These are phyloP conservation scores for Marchantia polymorpha DNA, from an alignment of 225 moss, liverwort and hornwort species.

Conservation along the genomic window DNA sequence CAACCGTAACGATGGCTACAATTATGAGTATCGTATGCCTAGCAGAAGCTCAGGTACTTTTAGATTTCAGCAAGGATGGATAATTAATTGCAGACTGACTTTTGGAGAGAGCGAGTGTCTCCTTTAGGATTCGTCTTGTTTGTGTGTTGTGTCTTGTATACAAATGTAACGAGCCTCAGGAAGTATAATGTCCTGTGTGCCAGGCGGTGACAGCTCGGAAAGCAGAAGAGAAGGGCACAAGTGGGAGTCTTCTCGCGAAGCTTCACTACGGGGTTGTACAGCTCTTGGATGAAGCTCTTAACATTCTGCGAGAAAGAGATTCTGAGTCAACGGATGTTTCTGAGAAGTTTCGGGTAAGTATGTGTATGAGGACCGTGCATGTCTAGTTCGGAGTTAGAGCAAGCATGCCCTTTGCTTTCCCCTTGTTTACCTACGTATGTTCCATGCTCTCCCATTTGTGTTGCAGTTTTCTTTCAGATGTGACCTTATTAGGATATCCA, in stretches of 20 bases:
- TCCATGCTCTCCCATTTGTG: too few relatives aligned
- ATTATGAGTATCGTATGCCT: constrained; percentile 90
- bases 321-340: constrained; percentile 83
- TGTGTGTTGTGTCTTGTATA: neutral
- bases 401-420: too few relatives aligned
- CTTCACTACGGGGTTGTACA: constrained; percentile 98
- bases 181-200: neutral
- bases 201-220: constrained; percentile 96
- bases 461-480: too few relatives aligned
- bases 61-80: neutral
- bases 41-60: constrained; percentile 91
- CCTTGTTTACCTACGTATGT: too few relatives aligned
- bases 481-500: too few relatives aligned
- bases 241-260: constrained; percentile 89
- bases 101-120: too few relatives aligned
- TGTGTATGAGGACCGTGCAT: neutral
- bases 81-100: too few relatives aligned
- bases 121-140: neutral
- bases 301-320: constrained; percentile 61
- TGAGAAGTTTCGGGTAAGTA: constrained; percentile 75
- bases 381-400: neutral
- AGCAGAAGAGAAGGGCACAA: constrained; percentile 91
- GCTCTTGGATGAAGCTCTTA: constrained; percentile 76
- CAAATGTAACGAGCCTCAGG: neutral
- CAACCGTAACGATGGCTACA: constrained; percentile 69